Evolutionary conservation across 2,329 filamentous ascomycete species (phyloP).

Genomic region (Setomelanomma holmii): DNA sequence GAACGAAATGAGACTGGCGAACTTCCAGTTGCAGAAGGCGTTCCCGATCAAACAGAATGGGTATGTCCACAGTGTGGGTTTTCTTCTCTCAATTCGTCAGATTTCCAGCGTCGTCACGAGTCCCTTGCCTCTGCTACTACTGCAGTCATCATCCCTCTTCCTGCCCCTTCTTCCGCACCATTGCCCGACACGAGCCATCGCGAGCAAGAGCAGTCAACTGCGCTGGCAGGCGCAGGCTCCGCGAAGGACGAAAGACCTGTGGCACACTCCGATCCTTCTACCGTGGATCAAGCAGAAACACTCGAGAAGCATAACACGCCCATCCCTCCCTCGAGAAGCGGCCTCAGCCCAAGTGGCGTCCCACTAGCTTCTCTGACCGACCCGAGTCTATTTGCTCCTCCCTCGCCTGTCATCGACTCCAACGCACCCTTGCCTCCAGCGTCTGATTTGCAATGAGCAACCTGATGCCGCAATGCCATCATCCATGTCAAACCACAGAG

Average conservation of each 20-base stretch:
- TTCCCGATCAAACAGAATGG: slow-evolving; percentile 89
- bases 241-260: not conserved
- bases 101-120: slow-evolving; percentile 34
- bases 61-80: slow-evolving; percentile 70
- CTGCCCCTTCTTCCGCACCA: slow-evolving; percentile 13
- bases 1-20: slow-evolving; percentile 63
- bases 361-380: slow-evolving; percentile 41
- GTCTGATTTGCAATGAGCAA: slow-evolving; percentile 2
- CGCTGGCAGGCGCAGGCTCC: too few relatives aligned
- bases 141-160: slow-evolving; percentile 20
- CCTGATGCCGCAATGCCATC: slow-evolving; percentile 15
- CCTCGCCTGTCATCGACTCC: slow-evolving; percentile 3
- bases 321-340: slow-evolving; percentile 10
- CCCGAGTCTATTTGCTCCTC: slow-evolving; percentile 22
- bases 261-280: not conserved
- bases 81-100: slow-evolving; percentile 40
- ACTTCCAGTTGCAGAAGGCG: slow-evolving; percentile 79
- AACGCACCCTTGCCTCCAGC: slow-evolving; percentile 10
- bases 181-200: slow-evolving; percentile 1
- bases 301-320: not conserved
- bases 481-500: slow-evolving; percentile 18
- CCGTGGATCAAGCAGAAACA: not conserved
- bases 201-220: too few relatives aligned
- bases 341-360: slow-evolving; percentile 32
- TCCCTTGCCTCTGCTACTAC: slow-evolving; percentile 29